A percentile compares a stretch with the other conserved stretches of the same genome.
phyloP scores from a whole-genome alignment of 345 rosid genomes.

The Eucalyptus pauciflora region DNA sequence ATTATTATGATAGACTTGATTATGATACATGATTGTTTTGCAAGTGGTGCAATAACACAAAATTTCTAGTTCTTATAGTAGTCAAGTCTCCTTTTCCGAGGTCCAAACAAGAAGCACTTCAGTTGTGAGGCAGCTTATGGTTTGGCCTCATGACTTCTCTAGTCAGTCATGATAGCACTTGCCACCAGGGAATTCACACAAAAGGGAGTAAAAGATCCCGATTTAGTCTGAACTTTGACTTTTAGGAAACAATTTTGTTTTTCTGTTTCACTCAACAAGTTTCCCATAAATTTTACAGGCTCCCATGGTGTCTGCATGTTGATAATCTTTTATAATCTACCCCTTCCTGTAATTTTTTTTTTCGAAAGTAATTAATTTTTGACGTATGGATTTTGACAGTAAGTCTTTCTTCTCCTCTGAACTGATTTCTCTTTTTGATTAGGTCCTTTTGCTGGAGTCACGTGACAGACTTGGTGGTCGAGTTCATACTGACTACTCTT shows the following conservation, averaged over 20 bases:
- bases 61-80: background rate
- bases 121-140: background rate
- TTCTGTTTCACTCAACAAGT: background rate
- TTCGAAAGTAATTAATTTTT: background rate
- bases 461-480: constrained; percentile 86
- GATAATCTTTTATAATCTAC: background rate
- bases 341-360: background rate
- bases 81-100: background rate
- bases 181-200: background rate
- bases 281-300: background rate
- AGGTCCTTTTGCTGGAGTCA: constrained; percentile 84
- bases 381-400: background rate
- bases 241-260: background rate
- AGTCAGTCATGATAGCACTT: background rate
- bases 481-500: constrained; percentile 69
- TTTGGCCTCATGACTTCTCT: background rate
- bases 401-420: background rate
- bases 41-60: background rate
- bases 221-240: background rate
- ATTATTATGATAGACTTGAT: background rate
- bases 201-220: background rate
- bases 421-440: background rate
- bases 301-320: background rate
- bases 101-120: background rate
- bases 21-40: background rate